Evolutionary conservation across 169 alveolate species (phyloP), one percentile per base, ranked within the genome.

Genomic region (Cryptosporidium tyzzeri): DNA sequence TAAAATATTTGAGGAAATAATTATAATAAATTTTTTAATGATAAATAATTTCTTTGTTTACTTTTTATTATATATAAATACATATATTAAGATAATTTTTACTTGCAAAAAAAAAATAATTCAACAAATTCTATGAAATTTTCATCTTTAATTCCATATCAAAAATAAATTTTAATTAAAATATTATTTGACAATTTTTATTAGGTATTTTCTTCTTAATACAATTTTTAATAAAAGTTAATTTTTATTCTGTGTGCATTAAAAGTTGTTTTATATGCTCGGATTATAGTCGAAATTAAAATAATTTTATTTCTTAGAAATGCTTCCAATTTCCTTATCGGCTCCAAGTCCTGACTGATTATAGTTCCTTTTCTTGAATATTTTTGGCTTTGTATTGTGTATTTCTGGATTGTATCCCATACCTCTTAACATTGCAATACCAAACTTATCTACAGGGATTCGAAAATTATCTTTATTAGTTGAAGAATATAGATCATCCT

Each of bases 401-500:
- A 74, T 58, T n/a, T 31, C 55, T 35, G 86, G 86, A 21, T 58
- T 37, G 31, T 74, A 74, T 37, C 86, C 86, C 86, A 74, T 74
- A 23, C 86, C 86, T 74, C 39, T 74, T 74, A 74, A 53, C 86
- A 74, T 74, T 10, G 86, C 86, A 21, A 74, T 21, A 14, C 86
- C 86, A 59, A 74, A 74, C 68, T 53, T 31, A 37, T 74, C 71
- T 33, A 74, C 55, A 16, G 86, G 86, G 37, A 74, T 74, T 12
- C 68, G 55, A 58, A 39, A 35, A n/a, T 35, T 48, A 71, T 71
- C 45, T 50, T 45, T 50, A 12, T 8, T 35, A 31, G n/a, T 7
- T 12, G 67, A 50, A 10, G 65, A 29, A 21, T 71, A 69, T 31
- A 44, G 29, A 14, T 31, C 39, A 16, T 59, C 71, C 9, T n/a